phyloP scores from a whole-genome alignment of 768 basidiomycete species.

The Lactifluus subvellereus region DNA sequence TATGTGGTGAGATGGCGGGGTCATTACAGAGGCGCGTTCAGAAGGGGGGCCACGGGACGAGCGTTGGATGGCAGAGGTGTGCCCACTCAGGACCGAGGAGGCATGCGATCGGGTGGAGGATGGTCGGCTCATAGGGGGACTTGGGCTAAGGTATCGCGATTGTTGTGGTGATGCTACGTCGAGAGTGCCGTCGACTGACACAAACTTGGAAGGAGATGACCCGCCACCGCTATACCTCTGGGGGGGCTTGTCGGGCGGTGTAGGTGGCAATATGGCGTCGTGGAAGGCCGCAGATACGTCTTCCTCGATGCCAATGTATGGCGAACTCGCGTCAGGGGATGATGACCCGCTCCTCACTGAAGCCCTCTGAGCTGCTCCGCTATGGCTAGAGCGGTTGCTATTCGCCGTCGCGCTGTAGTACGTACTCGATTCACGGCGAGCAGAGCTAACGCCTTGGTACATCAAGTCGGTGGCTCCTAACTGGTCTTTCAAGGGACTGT shows the following conservation, averaged over 20 bases:
- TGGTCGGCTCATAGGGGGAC: constrained; percentile 21
- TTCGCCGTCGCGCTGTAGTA: constrained; percentile 19
- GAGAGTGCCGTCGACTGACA: background rate
- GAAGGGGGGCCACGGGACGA: constrained; percentile 8
- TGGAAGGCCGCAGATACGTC: background rate
- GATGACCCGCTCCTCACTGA: constrained; percentile 31
- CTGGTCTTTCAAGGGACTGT: constrained; percentile 34
- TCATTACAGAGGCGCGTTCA: constrained; percentile 4
- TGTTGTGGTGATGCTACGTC: constrained; percentile 1
- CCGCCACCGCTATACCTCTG: background rate
- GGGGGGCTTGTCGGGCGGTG: background rate
- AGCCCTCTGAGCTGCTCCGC: constrained; percentile 34
- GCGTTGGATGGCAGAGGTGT: background rate
- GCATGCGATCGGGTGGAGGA: constrained; percentile 15
- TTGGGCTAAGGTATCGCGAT: constrained; percentile 23
- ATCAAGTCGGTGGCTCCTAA: constrained; percentile 21
- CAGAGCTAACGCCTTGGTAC: constrained; percentile 6
- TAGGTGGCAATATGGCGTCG: background rate
- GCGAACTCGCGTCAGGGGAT: constrained; percentile 13
- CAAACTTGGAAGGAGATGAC: constrained; percentile 1
- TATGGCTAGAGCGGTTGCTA: constrained; percentile 18
- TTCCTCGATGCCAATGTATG: constrained; percentile 14
- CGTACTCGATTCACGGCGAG: constrained; percentile 13
- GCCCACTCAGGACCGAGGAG: constrained; percentile 1
- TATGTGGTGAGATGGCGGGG: constrained; percentile 2